Evolutionary conservation across 345 rosid genomes (phyloP).

Genomic region (Hibiscus trionum): DNA sequence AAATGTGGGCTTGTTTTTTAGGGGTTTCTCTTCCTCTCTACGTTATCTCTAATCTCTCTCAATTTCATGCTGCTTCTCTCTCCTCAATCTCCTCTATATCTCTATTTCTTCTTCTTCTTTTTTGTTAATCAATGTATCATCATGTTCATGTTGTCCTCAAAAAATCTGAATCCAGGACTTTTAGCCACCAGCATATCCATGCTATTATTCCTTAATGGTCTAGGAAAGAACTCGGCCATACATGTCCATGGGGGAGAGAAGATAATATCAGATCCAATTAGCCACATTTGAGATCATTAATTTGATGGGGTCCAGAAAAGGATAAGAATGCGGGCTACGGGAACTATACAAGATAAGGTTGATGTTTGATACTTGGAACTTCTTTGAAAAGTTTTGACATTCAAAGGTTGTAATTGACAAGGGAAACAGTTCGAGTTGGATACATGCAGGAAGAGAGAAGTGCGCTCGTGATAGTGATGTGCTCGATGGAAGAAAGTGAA

Average conservation of each 20-base stretch:
- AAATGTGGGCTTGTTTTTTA: too few species aligned
- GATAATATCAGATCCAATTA: neutral
- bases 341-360: conserved; percentile 24
- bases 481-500: conserved; percentile 24
- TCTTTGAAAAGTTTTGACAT: conserved; percentile 7
- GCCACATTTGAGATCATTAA: neutral
- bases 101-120: too few species aligned
- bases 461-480: conserved; percentile 13
- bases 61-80: too few species aligned
- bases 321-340: conserved; percentile 23
- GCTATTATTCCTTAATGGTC: neutral
- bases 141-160: too few species aligned
- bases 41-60: too few species aligned
- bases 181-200: neutral
- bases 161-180: neutral
- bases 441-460: neutral
- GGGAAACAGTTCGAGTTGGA: conserved; percentile 15
- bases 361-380: conserved; percentile 20
- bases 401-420: conserved; percentile 15
- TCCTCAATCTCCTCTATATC: too few species aligned
- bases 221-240: neutral
- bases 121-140: too few species aligned
- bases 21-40: too few species aligned
- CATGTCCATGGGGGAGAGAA: neutral
- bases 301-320: conserved; percentile 10